phyloP scores from a whole-genome alignment of 2,329 filamentous ascomycete genomes.

The Phyllosticta ampelicida region DNA sequence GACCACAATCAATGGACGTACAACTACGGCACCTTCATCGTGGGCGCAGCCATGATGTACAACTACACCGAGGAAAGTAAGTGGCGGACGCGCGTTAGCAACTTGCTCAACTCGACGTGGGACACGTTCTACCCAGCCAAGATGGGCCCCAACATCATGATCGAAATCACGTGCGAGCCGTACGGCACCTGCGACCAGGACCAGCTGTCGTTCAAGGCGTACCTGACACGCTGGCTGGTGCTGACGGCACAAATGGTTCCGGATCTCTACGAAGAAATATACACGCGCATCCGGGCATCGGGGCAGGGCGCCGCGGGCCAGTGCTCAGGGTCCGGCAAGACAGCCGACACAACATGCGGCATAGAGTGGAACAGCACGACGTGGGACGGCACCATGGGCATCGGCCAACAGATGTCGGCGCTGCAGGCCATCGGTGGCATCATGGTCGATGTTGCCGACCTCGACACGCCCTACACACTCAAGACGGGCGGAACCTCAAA shows the following conservation, averaged over 20 bases:
- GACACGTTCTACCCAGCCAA: slow-evolving; percentile 45
- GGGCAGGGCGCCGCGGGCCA: slow-evolving; percentile 49
- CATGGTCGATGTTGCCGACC: slow-evolving; percentile 23
- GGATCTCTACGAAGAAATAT: slow-evolving; percentile 43
- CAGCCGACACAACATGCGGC: slow-evolving; percentile 46
- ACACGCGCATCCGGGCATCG: slow-evolving; percentile 48
- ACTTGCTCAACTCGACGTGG: slow-evolving; percentile 37
- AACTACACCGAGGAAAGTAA: slow-evolving; percentile 44
- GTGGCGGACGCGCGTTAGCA: slow-evolving; percentile 45
- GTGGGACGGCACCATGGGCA: slow-evolving; percentile 42
- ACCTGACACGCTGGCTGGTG: slow-evolving; percentile 55
- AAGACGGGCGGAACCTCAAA: slow-evolving; percentile 40
- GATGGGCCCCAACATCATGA: slow-evolving; percentile 47
- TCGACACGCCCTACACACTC: slow-evolving; percentile 35
- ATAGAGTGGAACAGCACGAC: slow-evolving; percentile 47
- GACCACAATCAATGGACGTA: slow-evolving; percentile 54
- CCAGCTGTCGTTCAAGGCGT: slow-evolving; percentile 63
- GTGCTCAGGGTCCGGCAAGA: slow-evolving; percentile 49
- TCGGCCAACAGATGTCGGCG: slow-evolving; percentile 43
- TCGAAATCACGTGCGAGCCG: slow-evolving; percentile 57
- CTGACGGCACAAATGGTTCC: slow-evolving; percentile 53
- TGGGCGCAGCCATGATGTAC: slow-evolving; percentile 53
- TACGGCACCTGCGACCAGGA: slow-evolving; percentile 54
- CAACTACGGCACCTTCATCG: slow-evolving; percentile 54
- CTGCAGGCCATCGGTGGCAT: slow-evolving; percentile 39